phyloP scores from a whole-genome alignment of 169 alveolate genomes.

The Plasmodium vinckei region DNA sequence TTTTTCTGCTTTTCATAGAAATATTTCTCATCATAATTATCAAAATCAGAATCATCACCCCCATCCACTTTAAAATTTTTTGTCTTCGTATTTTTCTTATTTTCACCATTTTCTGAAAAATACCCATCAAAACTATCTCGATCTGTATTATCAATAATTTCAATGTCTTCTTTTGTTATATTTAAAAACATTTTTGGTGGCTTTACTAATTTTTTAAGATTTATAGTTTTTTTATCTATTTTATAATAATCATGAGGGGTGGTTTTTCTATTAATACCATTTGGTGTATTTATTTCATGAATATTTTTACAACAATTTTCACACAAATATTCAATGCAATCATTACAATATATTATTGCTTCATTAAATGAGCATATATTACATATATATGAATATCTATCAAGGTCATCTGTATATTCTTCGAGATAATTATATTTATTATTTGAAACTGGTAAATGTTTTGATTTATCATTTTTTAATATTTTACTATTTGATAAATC shows the following conservation, averaged over 20 bases:
- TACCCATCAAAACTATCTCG: constrained; percentile 21
- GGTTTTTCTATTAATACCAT: constrained; percentile 17
- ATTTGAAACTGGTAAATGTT: constrained; percentile 19
- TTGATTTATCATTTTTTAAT: constrained; percentile 40
- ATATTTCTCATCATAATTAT: constrained; percentile 60
- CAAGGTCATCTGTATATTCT: constrained; percentile 39
- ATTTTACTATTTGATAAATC: constrained; percentile 11
- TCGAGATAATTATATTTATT: constrained; percentile 42
- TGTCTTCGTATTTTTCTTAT: not conserved
- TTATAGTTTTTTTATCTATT: constrained; percentile 27
- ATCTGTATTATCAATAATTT: constrained; percentile 23
- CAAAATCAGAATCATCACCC: constrained; percentile 69
- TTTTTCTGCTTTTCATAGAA: constrained; percentile 50
- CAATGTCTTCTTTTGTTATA: constrained; percentile 45
- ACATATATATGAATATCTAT: constrained; percentile 66
- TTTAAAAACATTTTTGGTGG: constrained; percentile 48
- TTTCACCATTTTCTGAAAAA: not conserved
- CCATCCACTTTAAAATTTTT: constrained; percentile 33
- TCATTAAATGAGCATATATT: constrained; percentile 65
- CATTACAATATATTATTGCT: constrained; percentile 69
- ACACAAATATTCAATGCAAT: constrained; percentile 71
- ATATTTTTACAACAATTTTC: constrained; percentile 42
- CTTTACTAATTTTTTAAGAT: constrained; percentile 59
- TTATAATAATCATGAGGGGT: constrained; percentile 59
- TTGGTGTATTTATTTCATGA: constrained; percentile 32